Base-by-base conservation (phyloP, 2,329 filamentous ascomycete species). In the Cordyceps cicadae region DNA sequence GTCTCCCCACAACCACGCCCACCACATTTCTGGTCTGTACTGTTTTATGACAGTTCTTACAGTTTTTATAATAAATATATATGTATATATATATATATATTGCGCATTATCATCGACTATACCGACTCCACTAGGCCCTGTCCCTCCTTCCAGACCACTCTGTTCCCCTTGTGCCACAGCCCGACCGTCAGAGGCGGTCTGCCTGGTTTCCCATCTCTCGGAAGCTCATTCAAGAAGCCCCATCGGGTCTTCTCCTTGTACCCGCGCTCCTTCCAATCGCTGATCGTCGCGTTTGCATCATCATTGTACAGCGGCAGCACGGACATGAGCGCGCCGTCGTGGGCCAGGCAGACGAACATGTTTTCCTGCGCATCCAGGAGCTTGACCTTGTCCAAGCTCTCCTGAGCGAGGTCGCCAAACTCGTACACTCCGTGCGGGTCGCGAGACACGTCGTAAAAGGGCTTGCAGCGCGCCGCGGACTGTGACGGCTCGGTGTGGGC, bases 311-410 rank as follows among this genome's bases (percentile, higher is more conserved):
- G 37, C n/a, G 59, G 59, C 34, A 61, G n/a, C 1, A 43, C 19
- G 4, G 55, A 37, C 15, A 50, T n/a, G 4, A 61, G 51, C 1
- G 52, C 59, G 14, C 46, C 21, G 46, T 61, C 59, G 59, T 61
- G 59, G 14, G 59, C 59, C 12, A 61, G 52, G 37, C 59, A 61
- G 17, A 61, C 39, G 8, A 61, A 37, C 6, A 61, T n/a, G 41
- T 61, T 61, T 9, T 61, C 45, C 17, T 61, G 51, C 11, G 51
- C 59, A 11, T 61, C 59, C 12, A 61, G 34, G 5, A 50, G 37
- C 45, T 55, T 61, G 59, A 61, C 52, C 52, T 50, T 61, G 34
- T 61, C 59, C 34, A 61, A n/a, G 24, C 59, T 61, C 3, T 34
- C n/a, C 26, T 61, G 59, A 3, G 59, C 59, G 4, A 61, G 3